Base-by-base conservation (phyloP, 345 rosid species). In the Tarenaya hassleriana region DNA sequence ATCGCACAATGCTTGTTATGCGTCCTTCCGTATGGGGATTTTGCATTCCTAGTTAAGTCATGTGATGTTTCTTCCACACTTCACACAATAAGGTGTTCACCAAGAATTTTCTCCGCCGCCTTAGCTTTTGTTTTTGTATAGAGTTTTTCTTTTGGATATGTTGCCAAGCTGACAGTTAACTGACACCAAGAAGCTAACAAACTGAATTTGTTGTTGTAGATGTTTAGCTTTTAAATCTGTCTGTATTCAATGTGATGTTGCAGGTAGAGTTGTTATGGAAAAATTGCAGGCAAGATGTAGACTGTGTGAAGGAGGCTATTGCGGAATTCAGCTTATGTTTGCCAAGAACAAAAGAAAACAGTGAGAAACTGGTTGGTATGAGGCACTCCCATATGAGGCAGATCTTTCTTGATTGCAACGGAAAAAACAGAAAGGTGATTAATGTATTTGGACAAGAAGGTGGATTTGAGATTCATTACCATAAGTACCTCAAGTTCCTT, bases 181-280 rank as follows among this genome's bases (percentile, higher is more conserved):
- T 47, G 3, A n/a, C 34, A 35, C 35, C 40, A n/a, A n/a, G n/a
- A 16, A 17, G 40, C 17, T 13, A 46, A 10, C 47, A 40, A 34
- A 54, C 34, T 47, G 40, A 7, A 19, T 55, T 15, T 8, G 39
- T 20, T 17, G 13, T n/a, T 38, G 14, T 10, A 38, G 14, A 35
- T 45, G 15, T 16, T 27, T 52, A 45, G 55, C 27, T 52, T 21
- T 3, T 9, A 47, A 52, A 51, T 48, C 46, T 53, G 41, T 53
- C 52, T 24, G 29, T 41, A 38, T 45, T 19, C 24, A 33, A 16
- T 64, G 41, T 55, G 13, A 19, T 49, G 45, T 69, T 59, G 64
- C 87, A 85, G 97, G 79, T 48, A 59, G 82, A 78, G 58, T 57
- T 75, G 54, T 57, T 82, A 52, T 78, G 78, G 85, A 62, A 50